These are phyloP conservation scores for Erodium chrysanthum DNA, from an alignment of 441 rosid genomes.

Conservation along the genomic window DNA sequence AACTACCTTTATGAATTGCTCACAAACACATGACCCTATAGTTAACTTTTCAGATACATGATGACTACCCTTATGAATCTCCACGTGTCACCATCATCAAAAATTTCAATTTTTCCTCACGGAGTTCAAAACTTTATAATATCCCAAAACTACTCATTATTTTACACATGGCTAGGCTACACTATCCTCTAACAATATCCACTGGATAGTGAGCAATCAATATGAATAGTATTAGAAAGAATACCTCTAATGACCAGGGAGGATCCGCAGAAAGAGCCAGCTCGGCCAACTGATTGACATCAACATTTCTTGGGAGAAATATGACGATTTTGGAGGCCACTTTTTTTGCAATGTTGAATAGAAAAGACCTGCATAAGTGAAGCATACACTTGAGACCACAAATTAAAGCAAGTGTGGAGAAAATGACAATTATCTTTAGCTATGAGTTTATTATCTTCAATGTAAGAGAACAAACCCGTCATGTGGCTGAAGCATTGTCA, in stretches of 20 bases:
- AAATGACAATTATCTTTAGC: background rate
- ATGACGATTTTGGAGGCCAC: slow-evolving; percentile 53
- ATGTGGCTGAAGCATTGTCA: slow-evolving; percentile 73
- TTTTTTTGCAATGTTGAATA: slow-evolving; percentile 52
- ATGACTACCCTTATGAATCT: too few species aligned
- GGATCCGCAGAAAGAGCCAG: slow-evolving; percentile 48
- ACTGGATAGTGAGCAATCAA: slow-evolving; percentile 11
- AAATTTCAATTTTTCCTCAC: too few species aligned
- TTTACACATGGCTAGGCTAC: background rate
- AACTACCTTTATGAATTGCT: too few species aligned
- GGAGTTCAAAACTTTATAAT: too few species aligned
- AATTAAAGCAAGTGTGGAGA: background rate
- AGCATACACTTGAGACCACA: background rate
- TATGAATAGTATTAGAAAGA: background rate
- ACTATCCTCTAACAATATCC: background rate
- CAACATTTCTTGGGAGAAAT: slow-evolving; percentile 81
- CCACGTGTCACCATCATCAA: too few species aligned
- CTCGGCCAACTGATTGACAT: slow-evolving; percentile 75
- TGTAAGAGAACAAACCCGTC: slow-evolving; percentile 44
- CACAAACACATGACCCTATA: too few species aligned
- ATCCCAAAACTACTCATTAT: too few species aligned
- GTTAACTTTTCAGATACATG: too few species aligned
- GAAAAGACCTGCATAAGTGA: slow-evolving; percentile 39
- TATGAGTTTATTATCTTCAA: background rate
- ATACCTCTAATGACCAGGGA: slow-evolving; percentile 82